Conservation (phyloP, 768 basidiomycete genomes). For the Naematelia aurantialba region DNA sequence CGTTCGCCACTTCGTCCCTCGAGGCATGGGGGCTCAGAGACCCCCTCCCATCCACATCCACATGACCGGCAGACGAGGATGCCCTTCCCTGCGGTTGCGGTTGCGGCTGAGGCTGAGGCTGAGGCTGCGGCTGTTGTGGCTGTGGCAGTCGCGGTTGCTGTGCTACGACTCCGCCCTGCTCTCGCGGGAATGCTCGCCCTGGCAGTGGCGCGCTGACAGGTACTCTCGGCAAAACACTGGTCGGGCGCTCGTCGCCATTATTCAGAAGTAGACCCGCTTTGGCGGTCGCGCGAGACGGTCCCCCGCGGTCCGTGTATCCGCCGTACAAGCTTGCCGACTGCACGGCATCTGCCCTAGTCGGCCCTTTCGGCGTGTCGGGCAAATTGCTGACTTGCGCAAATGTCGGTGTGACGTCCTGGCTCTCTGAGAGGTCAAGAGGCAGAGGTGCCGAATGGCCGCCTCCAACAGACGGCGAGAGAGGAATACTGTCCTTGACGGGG, state of each 20-base stretch:
- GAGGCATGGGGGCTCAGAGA: neutral
- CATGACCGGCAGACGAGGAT: neutral
- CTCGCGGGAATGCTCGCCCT: too few relatives aligned
- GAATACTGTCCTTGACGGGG: neutral
- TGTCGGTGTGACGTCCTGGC: conserved; percentile 18
- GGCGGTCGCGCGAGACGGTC: neutral
- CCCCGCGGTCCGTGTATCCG: neutral
- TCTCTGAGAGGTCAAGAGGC: conserved; percentile 4
- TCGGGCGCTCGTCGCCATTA: neutral
- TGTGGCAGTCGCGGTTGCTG: neutral
- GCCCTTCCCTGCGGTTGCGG: neutral
- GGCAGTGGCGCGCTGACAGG: neutral
- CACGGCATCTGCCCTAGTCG: neutral
- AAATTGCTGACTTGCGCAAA: conserved; percentile 4
- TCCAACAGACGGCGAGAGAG: neutral
- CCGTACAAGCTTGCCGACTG: neutral
- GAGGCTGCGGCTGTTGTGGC: neutral
- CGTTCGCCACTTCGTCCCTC: neutral
- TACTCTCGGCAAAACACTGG: neutral
- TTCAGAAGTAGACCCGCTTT: neutral
- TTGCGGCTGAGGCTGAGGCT: neutral
- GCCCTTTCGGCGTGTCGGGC: conserved; percentile 3
- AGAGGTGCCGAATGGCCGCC: neutral
- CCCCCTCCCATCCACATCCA: neutral
- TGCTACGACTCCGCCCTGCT: neutral